Evolutionary conservation across 2,329 filamentous ascomycete species (phyloP), one percentile per base, ranked within the genome.

Genomic region (Xylariaceae sp.): DNA sequence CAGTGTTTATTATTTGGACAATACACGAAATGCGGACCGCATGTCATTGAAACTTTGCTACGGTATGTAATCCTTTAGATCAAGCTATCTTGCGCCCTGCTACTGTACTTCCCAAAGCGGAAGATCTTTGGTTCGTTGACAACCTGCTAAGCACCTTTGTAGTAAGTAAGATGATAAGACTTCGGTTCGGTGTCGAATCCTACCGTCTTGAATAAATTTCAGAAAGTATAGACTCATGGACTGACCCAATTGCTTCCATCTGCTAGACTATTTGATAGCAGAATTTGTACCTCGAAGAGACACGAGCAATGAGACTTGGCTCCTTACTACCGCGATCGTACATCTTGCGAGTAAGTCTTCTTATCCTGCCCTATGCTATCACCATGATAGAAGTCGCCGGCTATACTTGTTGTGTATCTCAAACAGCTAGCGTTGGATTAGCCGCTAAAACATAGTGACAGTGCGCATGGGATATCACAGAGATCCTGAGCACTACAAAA

Each of bases 401-500:
- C 14, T 33, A 22, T 16, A 19, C 22, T 32, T 16, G 10, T 12
- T 12, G 17, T 21, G 14, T 10, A 22, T 11, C 10, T 34, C n/a
- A 2, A 2, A 19, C 12, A 36, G 35, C 52, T 27, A 55, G 17
- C 6, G 10, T 34, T 2, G 57, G 61, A 6, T 22, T 66, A 1
- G n/a, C n/a, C n/a, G n/a, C n/a, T n/a, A n/a, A n/a, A n/a, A n/a
- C n/a, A n/a, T n/a, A n/a, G n/a, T n/a, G n/a, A 61, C 62, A 23
- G 55, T 71, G 48, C 63, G 62, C 5, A 68, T 68, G 66, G 69
- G 67, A 0, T 71, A 70, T 43, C 71, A 76, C 45, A 61, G 71
- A 21, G 73, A 76, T 47, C 59, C 69, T 1, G 58, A 53, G 14
- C 62, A 70, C 44, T 73, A 70, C 45, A 58, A 65, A 0, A 60